Evolutionary conservation across 2,329 filamentous ascomycete genomes (phyloP), one percentile per base, ranked within the genome.

Genomic region (Colletotrichum musicola): DNA sequence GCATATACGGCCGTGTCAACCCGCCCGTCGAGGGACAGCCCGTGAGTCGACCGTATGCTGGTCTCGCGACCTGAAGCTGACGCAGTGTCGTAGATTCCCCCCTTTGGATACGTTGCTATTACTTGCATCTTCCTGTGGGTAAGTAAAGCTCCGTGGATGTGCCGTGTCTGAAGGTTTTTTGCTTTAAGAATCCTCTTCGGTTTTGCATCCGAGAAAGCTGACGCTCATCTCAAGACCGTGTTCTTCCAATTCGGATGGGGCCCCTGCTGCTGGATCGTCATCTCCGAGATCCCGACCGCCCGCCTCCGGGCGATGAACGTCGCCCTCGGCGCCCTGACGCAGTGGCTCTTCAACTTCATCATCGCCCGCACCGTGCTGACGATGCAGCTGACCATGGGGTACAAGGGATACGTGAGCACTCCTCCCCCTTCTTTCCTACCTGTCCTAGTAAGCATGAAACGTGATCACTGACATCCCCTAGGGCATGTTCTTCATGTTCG

Each of bases 321-420:
- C 6, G 86, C 90, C 1, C 82, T 93, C 54, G 90, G 86, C 0
- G 90, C 91, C 0, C 89, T 88, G 1, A 92, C 89, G 0, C 90
- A 93, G 74, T 92, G 90, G 90, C 78, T 93, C 4, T 93, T 93
- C 78, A 93, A 93, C 75, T 92, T 93, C 69, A 86, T 92, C 10
- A 89, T 93, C 64, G 90, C 91, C 1, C 82, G 89, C 65, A 89
- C 89, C 40, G 89, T 90, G 4, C 88, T 90, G 2, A 89, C 86
- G 54, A 93, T 93, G 90, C 83, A 93, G 74, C 83, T 83, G 80
- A 86, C 80, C 14, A 82, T 85, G 74, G 82, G 81, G 20, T 71
- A 76, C 25, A 76, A 76, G 25, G 81, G 81, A 6, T 84, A 81
- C 61, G 80, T 82, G 72, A 76, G 80, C 22, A 25, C 22, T 25